Base-by-base conservation (phyloP, 352 stramenopile genomes). In the Phytophthora crassamura region DNA sequence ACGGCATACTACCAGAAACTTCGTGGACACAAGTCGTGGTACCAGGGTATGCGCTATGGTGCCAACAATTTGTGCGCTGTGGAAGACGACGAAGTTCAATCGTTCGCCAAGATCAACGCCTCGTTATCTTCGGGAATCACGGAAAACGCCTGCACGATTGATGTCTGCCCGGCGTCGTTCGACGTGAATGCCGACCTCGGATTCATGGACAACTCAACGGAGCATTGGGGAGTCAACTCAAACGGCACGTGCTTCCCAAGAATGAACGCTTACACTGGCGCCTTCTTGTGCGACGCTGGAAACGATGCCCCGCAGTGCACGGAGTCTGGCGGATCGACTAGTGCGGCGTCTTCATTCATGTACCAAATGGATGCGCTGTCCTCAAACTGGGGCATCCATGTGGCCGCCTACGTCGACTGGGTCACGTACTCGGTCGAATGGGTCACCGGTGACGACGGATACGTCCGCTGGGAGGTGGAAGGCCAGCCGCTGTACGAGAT, bases 341-440 rank as follows among this genome's bases (percentile, higher is more conserved):
- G 47, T 32, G 61, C 65, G 12, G 69, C 40, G 36, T 80, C 65
- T 46, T 80, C 6, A 14, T 70, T 71, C 38, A 62, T 50, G 25
- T 74, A 86, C 55, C 64, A 72, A 67, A 94, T 97, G 59, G 95
- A 99, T 74, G 94, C 94, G 2, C 89, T 98, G 12, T 97, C 91
- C n/a, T 82, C 88, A 18, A 97, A 98, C 59, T 95, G 90, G 72
- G 80, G 83, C 10, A 64, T 98, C 7, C 88, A 87, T 41, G 35
- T 88, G 4, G 77, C 59, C 7, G 96, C 77, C 48, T 97, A 96
- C 80, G 68, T 72, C 60, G 62, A 65, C 12, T 69, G 62, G 62
- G 54, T 70, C 40, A 60, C 62, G 15, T 69, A 69, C 48, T 55
- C 54, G 1, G 47, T 65, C 14, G 47, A 70, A 11, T 70, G 62